Evolutionary conservation across 2,329 filamentous ascomycete species (phyloP).

Genomic region (Rhynchosporium agropyri): DNA sequence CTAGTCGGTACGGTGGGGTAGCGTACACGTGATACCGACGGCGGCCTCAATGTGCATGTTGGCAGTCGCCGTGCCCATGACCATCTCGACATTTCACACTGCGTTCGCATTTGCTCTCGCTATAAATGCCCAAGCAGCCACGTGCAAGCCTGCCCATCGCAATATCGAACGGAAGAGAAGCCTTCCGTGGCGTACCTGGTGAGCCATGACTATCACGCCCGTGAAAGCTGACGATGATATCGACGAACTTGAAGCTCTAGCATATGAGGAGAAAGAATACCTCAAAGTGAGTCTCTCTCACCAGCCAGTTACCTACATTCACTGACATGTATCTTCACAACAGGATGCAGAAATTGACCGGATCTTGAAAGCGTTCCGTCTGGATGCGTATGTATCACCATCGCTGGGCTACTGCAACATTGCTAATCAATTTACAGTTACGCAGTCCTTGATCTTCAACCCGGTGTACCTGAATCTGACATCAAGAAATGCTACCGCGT

Average conservation of each 20-base stretch:
- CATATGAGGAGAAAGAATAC: slow-evolving; percentile 85
- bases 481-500: slow-evolving; percentile 94
- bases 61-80: too few relatives aligned
- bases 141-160: background rate
- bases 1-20: too few relatives aligned
- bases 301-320: slow-evolving; percentile 13
- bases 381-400: slow-evolving; percentile 60
- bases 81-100: too few relatives aligned
- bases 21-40: too few relatives aligned
- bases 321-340: slow-evolving; percentile 16
- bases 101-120: too few relatives aligned
- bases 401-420: slow-evolving; percentile 7
- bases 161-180: slow-evolving; percentile 19
- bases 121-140: too few relatives aligned
- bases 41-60: too few relatives aligned
- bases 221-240: slow-evolving; percentile 56
- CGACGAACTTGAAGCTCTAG: slow-evolving; percentile 79
- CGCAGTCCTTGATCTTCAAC: slow-evolving; percentile 91
- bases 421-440: slow-evolving; percentile 58
- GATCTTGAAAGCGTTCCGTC: slow-evolving; percentile 86
- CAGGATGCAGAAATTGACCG: slow-evolving; percentile 95
- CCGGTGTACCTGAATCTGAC: slow-evolving; percentile 91
- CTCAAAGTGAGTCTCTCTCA: slow-evolving; percentile 65
- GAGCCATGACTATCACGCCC: slow-evolving; percentile 40
- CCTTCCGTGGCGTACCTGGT: slow-evolving; percentile 33